Base-by-base conservation (phyloP, 768 basidiomycete species). In the Lactarius tabidus region DNA sequence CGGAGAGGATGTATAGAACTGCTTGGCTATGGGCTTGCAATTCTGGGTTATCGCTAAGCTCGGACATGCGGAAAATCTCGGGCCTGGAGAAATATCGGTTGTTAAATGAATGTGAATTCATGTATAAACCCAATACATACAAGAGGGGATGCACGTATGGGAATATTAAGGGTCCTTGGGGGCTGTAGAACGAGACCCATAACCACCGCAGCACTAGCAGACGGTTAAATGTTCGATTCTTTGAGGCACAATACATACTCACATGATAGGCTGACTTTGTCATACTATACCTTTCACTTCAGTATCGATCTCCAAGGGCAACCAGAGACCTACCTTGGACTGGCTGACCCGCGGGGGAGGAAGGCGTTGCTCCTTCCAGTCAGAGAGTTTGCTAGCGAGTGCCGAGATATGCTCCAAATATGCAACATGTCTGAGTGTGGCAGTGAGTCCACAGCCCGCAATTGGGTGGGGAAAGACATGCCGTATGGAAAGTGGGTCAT, bases 241-340 rank as follows among this genome's bases (percentile, higher is more conserved):
- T 66, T 39, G 10, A 10, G 20, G 59, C 23, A 59, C 31, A 29
- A 31, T 59, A 23, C 52, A 29, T 31, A 75, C 85, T 73, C 76
- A 93, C 91, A 78, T n/a, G 92, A 91, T 62, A 92, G 77, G 2
- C 91, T 91, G 66, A 92, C 85, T 78, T 91, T 93, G 76, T 96
- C 94, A 73, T 95, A 95, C 82, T 91, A 69, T 26, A 65, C 57
- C 55, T 54, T 39, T 66, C 59, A 23, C 23, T 54, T 69, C 57
- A 71, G 39, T 60, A 29, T 41, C 41, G 15, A 38, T 29, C 57
- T 28, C 35, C 43, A 48, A n/a, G 52, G 54, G 55, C 51, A 17
- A 43, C 36, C n/a, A 33, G 53, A 59, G 43, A 73, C 77, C 48
- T 71, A 83, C 88, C 76, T 85, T 84, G 10, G 94, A 96, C 72